A percentile compares a stretch with the other conserved stretches of the same genome.
Evolutionary conservation across 352 stramenopile species (phyloP).

Genomic region (Phytopythium aichiense): DNA sequence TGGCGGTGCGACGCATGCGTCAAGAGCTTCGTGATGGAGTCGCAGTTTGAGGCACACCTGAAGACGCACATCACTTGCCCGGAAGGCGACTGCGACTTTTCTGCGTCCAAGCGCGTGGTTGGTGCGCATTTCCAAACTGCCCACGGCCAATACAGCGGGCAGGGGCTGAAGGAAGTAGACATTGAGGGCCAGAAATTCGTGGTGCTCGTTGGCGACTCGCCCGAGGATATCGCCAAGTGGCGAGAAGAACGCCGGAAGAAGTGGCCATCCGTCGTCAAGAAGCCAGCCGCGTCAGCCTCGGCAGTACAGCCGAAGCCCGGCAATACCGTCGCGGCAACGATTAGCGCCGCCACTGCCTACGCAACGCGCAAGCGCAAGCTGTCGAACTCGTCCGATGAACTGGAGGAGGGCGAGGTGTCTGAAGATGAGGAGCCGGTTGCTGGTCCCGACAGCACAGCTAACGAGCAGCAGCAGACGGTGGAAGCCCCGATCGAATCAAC

Average conservation of each 20-base stretch:
- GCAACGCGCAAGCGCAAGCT: conserved; percentile 47
- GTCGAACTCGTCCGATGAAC: conserved; percentile 30
- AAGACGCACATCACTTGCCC: conserved; percentile 67
- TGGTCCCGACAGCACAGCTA: conserved; percentile 8
- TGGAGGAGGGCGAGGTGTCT: conserved; percentile 64
- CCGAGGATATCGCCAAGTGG: conserved; percentile 78
- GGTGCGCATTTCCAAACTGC: conserved; percentile 57
- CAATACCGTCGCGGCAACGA: not conserved
- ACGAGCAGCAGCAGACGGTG: conserved; percentile 7
- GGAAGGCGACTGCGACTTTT: conserved; percentile 54
- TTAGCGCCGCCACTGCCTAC: not conserved
- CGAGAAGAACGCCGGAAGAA: conserved; percentile 69
- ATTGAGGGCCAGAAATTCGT: conserved; percentile 86
- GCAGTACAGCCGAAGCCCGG: conserved; percentile 3
- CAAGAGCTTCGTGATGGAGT: conserved; percentile 67
- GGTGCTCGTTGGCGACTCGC: conserved; percentile 78
- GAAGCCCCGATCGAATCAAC: conserved; percentile 1
- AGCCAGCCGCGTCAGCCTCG: not conserved
- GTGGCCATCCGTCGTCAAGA: conserved; percentile 32
- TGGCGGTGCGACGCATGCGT: conserved; percentile 68
- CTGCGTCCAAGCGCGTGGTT: conserved; percentile 75
- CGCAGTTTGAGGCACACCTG: conserved; percentile 67
- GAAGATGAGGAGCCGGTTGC: conserved; percentile 30
- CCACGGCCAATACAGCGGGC: conserved; percentile 62
- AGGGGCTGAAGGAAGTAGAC: conserved; percentile 79